These are phyloP conservation scores for Exsudoporus frostii DNA, from an alignment of 768 basidiomycete species.

Conservation along the genomic window DNA sequence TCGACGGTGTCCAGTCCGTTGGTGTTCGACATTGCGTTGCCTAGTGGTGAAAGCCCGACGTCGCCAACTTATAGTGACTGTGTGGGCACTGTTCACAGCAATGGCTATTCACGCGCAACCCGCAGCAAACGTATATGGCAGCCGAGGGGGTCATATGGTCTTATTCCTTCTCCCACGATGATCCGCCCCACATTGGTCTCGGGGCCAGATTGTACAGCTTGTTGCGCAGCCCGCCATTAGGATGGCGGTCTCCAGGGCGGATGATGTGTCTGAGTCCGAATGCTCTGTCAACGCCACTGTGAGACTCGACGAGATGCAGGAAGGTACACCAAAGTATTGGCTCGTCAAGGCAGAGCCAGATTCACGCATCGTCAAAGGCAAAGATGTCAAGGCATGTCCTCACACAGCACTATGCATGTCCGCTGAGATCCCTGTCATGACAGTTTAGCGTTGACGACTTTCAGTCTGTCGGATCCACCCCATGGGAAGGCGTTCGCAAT, in stretches of 20 bases:
- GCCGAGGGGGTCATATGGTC: neutral
- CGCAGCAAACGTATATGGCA: slow-evolving; percentile 1
- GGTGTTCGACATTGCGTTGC: slow-evolving; percentile 24
- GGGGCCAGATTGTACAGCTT: neutral
- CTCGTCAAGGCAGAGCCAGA: slow-evolving; percentile 87
- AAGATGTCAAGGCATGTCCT: slow-evolving; percentile 69
- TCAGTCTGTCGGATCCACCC: slow-evolving; percentile 61
- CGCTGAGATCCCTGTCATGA: neutral
- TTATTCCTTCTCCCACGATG: neutral
- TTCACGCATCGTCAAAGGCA: slow-evolving; percentile 78
- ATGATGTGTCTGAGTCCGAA: neutral
- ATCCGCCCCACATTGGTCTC: neutral
- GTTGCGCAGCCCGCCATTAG: neutral
- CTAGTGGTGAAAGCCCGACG: neutral
- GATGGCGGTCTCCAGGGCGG: neutral
- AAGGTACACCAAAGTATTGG: slow-evolving; percentile 43
- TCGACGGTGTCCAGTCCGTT: slow-evolving; percentile 31
- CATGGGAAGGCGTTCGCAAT: slow-evolving; percentile 89
- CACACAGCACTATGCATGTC: neutral
- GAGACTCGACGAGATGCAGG: slow-evolving; percentile 1
- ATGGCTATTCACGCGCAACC: neutral
- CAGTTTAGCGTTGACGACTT: slow-evolving; percentile 89
- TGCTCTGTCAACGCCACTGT: neutral
- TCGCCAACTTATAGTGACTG: slow-evolving; percentile 15
- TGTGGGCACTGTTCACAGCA: slow-evolving; percentile 1